Evolutionary conservation across 805 yeast species (phyloP), one percentile per base, ranked within the genome.

Genomic region (Teunomyces funiuensis): DNA sequence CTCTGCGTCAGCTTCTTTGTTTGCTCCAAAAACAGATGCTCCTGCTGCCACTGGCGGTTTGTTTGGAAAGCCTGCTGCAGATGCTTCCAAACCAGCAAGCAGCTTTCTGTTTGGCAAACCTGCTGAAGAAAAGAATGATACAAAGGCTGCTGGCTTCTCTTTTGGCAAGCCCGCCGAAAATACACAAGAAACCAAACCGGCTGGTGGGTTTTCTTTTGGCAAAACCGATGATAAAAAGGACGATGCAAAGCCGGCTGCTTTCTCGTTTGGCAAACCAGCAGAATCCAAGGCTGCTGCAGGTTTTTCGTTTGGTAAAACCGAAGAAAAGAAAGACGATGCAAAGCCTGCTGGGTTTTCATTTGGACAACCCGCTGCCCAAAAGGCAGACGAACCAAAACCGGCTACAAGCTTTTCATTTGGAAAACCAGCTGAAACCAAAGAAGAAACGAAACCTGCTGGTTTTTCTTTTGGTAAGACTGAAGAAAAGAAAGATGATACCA

Each of bases 41-140:
- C 41, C 23, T 10, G 33, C 30, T 10, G 36, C 52, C 6, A 38
- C 55, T 20, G 56, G 58, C 11, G 53, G 57, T 3, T 44, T 57
- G 4, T 55, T 59, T 28, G 29, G 29, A 5, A 15, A 13, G 4
- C 34, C 18, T 4, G 16, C 14, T 9, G 7, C 22, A 5, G 19
- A 16, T 16, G 17, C 41, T 13, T 3, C 30, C 17, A 28, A 28
- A 14, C 30, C 15, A 3, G 30, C 30, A 7, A 3, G 8, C 3
- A 48, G 46, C 3, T 54, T 62, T 40, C 47, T 61, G 3, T 57
- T 64, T 40, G 69, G 68, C 27, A 46, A 41, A 19, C 27, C 49
- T 6, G 39, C 39, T 27, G 38, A 33, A 11, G 23, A 27, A 22
- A 8, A 7, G 4, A 15, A 8, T 10, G 3, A 13, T 28, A 28